phyloP scores from a whole-genome alignment of 2,329 filamentous ascomycete species.

The Ophiocordyceps robertsii region DNA sequence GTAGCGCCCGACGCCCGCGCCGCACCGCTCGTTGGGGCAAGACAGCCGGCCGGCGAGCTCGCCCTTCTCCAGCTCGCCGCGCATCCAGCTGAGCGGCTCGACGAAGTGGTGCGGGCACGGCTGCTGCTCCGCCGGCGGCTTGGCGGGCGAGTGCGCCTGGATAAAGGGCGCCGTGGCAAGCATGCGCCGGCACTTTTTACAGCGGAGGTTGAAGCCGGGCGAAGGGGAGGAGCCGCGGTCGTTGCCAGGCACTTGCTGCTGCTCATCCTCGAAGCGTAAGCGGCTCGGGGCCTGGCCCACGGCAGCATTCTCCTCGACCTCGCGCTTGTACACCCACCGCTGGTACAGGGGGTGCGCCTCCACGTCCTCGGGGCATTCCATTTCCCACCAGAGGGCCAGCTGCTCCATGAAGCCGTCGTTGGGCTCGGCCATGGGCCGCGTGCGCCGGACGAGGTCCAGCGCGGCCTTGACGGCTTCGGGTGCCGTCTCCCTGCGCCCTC shows the following conservation, averaged over 20 bases:
- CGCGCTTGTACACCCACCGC: conserved; percentile 46
- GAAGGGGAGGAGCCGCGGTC: background rate
- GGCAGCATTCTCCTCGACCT: conserved; percentile 45
- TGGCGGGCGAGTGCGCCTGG: conserved; percentile 37
- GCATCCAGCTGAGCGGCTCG: conserved; percentile 93
- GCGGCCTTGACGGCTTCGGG: conserved; percentile 42
- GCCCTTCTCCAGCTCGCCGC: conserved; percentile 64
- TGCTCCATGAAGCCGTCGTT: conserved; percentile 89
- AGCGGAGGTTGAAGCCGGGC: conserved; percentile 42
- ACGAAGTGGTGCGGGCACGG: conserved; percentile 77
- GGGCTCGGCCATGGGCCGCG: conserved; percentile 69
- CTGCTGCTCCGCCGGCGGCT: background rate
- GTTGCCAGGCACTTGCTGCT: conserved; percentile 12
- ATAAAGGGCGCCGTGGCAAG: conserved; percentile 48
- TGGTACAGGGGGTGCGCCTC: conserved; percentile 67
- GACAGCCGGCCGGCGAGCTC: conserved; percentile 71
- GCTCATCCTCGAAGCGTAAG: conserved; percentile 72
- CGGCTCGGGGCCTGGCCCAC: conserved; percentile 69
- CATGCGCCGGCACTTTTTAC: conserved; percentile 76
- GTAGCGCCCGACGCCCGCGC: conserved; percentile 77
- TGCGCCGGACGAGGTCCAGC: conserved; percentile 53
- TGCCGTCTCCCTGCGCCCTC: conserved; percentile 21
- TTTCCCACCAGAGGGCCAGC: conserved; percentile 72
- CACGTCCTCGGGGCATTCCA: conserved; percentile 59
- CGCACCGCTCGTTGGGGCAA: conserved; percentile 69